Conservation (phyloP, 805 yeast species). For the Lipomyces oligophaga region DNA sequence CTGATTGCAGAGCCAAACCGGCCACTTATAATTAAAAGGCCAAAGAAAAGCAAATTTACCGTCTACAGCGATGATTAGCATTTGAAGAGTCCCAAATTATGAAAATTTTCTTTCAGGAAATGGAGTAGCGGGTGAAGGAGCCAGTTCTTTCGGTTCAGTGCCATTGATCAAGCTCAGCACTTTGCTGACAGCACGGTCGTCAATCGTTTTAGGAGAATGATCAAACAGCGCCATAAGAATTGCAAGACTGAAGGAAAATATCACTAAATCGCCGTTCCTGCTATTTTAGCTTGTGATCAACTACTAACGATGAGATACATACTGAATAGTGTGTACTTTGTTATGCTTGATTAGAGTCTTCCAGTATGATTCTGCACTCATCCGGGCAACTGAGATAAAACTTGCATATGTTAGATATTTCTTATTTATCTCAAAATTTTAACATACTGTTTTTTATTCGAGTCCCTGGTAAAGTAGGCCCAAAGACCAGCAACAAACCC, state of each 20-base stretch:
- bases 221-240: constrained; percentile 36
- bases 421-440: background rate
- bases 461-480: constrained; percentile 39
- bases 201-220: constrained; percentile 32
- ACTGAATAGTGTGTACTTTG: constrained; percentile 32
- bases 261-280: constrained; percentile 34
- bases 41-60: background rate
- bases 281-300: background rate
- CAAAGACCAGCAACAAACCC: constrained; percentile 44
- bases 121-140: constrained; percentile 14
- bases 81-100: no score
- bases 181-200: constrained; percentile 20
- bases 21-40: background rate
- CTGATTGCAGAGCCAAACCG: background rate
- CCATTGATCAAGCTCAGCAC: constrained; percentile 11
- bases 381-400: constrained; percentile 30
- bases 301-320: background rate
- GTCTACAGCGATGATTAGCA: no score
- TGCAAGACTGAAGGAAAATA: constrained; percentile 38
- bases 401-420: no score
- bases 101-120: constrained; percentile 8
- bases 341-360: constrained; percentile 32
- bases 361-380: constrained; percentile 41
- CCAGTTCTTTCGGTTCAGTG: constrained; percentile 3
- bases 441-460: constrained; percentile 5